phyloP scores from a whole-genome alignment of 192 early-diverging fungal genomes.

The Linnemannia elongata region DNA sequence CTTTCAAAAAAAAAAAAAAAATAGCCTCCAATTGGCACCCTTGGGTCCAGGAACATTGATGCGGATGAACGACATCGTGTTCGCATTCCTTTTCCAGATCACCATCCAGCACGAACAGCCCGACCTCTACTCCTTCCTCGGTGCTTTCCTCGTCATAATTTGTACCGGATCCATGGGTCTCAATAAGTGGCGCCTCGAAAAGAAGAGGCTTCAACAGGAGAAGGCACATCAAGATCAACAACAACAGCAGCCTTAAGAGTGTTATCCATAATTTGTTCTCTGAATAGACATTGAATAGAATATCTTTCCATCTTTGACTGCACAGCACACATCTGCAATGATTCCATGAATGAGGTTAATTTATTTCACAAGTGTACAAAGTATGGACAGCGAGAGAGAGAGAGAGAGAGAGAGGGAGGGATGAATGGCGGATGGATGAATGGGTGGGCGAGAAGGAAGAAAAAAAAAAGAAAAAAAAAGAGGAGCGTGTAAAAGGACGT shows the following conservation, averaged over 20 bases:
- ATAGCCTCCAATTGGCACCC: conserved; percentile 76
- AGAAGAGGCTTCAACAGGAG: conserved; percentile 18
- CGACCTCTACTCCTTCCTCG: conserved; percentile 63
- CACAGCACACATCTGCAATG: not conserved
- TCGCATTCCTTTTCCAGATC: conserved; percentile 83
- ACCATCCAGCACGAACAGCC: conserved; percentile 78
- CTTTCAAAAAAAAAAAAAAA: not conserved
- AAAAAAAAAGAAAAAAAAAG: not conserved
- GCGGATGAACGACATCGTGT: conserved; percentile 86
- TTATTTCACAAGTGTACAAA: conserved; percentile 5
- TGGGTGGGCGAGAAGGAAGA: not conserved
- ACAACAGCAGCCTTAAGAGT: conserved; percentile 2
- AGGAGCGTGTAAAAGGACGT: not conserved
- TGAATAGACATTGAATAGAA: not conserved
- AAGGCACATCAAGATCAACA: not conserved
- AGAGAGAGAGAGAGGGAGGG: no score
- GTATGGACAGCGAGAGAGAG: not conserved
- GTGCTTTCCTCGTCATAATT: conserved; percentile 73
- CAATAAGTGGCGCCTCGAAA: conserved; percentile 68
- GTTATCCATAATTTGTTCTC: not conserved
- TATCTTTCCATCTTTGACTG: not conserved
- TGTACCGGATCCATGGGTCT: conserved; percentile 74
- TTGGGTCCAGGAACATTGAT: conserved; percentile 83
- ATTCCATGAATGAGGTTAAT: not conserved
- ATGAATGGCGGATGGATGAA: no score